These are phyloP conservation scores for Haplosporangium gracile DNA, from an alignment of 192 early-diverging fungal species.

Conservation along the genomic window DNA sequence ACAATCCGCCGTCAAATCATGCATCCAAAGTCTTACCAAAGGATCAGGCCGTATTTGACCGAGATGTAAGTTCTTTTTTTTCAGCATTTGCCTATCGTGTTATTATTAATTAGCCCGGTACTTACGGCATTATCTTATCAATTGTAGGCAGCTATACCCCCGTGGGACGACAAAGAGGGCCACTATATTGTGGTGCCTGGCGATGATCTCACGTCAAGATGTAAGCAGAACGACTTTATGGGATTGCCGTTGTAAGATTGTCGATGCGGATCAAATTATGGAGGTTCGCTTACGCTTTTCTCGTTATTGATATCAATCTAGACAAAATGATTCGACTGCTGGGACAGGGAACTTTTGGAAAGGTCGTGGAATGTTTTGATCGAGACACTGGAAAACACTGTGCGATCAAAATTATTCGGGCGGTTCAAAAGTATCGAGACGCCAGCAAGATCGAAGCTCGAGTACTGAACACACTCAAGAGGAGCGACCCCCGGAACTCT, in stretches of 20 bases:
- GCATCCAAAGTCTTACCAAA: background rate
- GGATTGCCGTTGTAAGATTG: background rate
- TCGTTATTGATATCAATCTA: conserved; percentile 38
- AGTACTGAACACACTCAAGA: conserved; percentile 84
- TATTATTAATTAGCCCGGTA: too few species aligned
- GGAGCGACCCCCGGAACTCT: conserved; percentile 82
- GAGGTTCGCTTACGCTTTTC: background rate
- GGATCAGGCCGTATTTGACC: background rate
- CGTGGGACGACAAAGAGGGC: conserved; percentile 93
- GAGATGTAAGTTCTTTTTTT: conserved; percentile 16
- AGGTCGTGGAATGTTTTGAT: conserved; percentile 93
- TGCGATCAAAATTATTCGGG: conserved; percentile 96
- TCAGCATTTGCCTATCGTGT: background rate
- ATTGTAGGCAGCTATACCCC: conserved; percentile 42
- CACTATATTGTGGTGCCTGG: conserved; percentile 87
- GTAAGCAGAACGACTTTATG: conserved; percentile 57
- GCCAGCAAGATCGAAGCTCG: conserved; percentile 92
- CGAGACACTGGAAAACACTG: conserved; percentile 64
- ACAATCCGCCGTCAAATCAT: conserved; percentile 10
- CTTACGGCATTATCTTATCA: background rate
- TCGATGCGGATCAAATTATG: conserved; percentile 16
- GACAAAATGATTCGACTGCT: conserved; percentile 87
- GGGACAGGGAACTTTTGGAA: conserved; percentile 98
- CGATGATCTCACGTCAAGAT: conserved; percentile 83
- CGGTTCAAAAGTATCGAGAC: conserved; percentile 95